These are phyloP conservation scores for Calamus simplicifolius DNA, from an alignment of 176 grass and related monocot genomes.

Conservation along the genomic window DNA sequence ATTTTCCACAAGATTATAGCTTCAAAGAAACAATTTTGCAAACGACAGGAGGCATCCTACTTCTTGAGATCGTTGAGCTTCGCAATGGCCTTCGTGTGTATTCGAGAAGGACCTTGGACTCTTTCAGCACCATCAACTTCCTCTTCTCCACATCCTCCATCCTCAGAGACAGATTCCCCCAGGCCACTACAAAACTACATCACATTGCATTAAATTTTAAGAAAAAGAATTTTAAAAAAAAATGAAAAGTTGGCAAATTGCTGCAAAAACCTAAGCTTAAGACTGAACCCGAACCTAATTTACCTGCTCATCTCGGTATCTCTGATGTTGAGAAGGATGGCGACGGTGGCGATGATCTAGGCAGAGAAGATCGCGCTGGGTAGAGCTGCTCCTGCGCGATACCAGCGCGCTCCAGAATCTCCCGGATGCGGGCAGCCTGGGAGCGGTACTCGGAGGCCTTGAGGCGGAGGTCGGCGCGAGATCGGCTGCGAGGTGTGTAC, in stretches of 20 bases:
- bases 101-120: slow-evolving; percentile 93
- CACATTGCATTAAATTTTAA: slow-evolving; percentile 1
- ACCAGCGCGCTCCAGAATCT: slow-evolving; percentile 63
- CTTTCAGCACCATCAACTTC: slow-evolving; percentile 83
- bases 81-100: slow-evolving; percentile 86
- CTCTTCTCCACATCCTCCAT: slow-evolving; percentile 86
- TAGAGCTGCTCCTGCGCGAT: slow-evolving; percentile 54
- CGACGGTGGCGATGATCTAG: slow-evolving; percentile 55
- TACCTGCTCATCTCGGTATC: slow-evolving; percentile 97
- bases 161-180: slow-evolving; percentile 75
- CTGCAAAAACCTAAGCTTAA: background rate
- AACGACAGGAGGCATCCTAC: slow-evolving; percentile 26
- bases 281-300: slow-evolving; percentile 18
- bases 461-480: slow-evolving; percentile 62
- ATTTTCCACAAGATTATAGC: slow-evolving; percentile 13
- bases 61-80: slow-evolving; percentile 94
- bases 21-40: slow-evolving; percentile 5
- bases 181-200: slow-evolving; percentile 83
- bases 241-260: background rate
- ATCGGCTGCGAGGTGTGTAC: slow-evolving; percentile 43
- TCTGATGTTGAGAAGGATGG: slow-evolving; percentile 78
- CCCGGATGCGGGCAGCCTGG: slow-evolving; percentile 66
- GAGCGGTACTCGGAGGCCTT: slow-evolving; percentile 80
- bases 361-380: slow-evolving; percentile 41
- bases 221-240: slow-evolving; percentile 3